Conservation (phyloP, 768 basidiomycete species). For the Podaxis carcinomalis region DNA sequence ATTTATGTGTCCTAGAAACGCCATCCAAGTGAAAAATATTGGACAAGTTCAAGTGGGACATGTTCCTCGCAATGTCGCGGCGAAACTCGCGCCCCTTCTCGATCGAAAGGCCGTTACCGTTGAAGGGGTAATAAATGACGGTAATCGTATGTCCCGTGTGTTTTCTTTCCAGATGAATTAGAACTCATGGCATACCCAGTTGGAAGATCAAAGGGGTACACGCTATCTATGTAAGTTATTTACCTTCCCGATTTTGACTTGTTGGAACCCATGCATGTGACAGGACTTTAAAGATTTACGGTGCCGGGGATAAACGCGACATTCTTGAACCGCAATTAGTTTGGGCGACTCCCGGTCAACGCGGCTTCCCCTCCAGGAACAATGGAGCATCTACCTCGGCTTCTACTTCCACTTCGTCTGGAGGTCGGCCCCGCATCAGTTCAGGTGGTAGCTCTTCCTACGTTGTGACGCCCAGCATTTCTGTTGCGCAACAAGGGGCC, state of each 20-base stretch:
- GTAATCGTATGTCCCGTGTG: slow-evolving; percentile 48
- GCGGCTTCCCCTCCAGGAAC: slow-evolving; percentile 40
- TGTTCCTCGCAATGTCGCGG: slow-evolving; percentile 56
- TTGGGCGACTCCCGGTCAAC: slow-evolving; percentile 72
- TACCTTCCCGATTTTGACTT: neutral
- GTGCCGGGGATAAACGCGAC: slow-evolving; percentile 51
- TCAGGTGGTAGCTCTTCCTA: neutral
- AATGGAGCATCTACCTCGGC: neutral
- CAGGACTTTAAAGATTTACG: slow-evolving; percentile 73
- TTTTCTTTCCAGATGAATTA: slow-evolving; percentile 7
- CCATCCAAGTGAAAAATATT: slow-evolving; percentile 81
- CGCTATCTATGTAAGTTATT: slow-evolving; percentile 54
- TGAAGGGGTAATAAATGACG: slow-evolving; percentile 67
- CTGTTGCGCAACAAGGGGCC: slow-evolving; percentile 15
- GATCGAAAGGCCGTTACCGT: slow-evolving; percentile 60
- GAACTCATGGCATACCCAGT: slow-evolving; percentile 22
- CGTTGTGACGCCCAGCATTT: neutral
- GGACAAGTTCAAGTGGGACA: slow-evolving; percentile 75
- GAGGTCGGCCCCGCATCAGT: neutral
- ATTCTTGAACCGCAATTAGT: slow-evolving; percentile 60
- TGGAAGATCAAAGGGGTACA: slow-evolving; percentile 40
- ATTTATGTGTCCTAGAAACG: slow-evolving; percentile 44
- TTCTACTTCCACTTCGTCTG: neutral
- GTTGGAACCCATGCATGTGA: neutral
- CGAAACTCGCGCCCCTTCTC: slow-evolving; percentile 64